phyloP scores from a whole-genome alignment of 192 early-diverging fungal genomes.

The Linnemannia schmuckeri region DNA sequence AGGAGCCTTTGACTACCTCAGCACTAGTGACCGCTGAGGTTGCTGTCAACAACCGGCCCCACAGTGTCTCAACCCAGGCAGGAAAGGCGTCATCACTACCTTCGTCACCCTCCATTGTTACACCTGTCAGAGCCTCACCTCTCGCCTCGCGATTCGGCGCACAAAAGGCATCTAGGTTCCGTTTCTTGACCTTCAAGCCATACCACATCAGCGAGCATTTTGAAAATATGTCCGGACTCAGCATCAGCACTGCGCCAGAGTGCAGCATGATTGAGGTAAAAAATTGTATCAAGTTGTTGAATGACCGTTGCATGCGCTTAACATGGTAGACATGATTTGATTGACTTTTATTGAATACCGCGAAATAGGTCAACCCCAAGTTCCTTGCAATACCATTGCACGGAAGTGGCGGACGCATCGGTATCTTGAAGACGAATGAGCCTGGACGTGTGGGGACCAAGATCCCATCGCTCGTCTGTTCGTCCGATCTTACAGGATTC shows the following conservation, averaged over 20 bases:
- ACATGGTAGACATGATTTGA: neutral
- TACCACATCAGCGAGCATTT: constrained; percentile 76
- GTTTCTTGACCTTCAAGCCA: constrained; percentile 69
- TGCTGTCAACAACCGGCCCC: neutral
- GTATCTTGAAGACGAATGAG: constrained; percentile 71
- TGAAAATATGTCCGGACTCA: constrained; percentile 71
- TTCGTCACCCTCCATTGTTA: constrained; percentile 21
- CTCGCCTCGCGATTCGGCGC: constrained; percentile 60
- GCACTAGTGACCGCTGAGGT: neutral
- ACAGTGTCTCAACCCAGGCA: neutral
- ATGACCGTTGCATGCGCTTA: too few relatives aligned
- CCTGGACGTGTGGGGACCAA: constrained; percentile 76
- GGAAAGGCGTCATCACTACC: constrained; percentile 14
- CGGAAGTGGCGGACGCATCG: constrained; percentile 87
- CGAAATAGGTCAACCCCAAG: constrained; percentile 62
- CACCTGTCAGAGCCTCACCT: constrained; percentile 56
- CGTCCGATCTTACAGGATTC: constrained; percentile 75
- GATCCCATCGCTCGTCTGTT: constrained; percentile 70
- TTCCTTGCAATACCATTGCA: constrained; percentile 79
- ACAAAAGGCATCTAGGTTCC: constrained; percentile 61
- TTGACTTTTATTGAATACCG: constrained; percentile 35
- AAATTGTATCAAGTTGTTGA: neutral
- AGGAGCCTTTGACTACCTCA: neutral
- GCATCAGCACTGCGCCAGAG: constrained; percentile 66
- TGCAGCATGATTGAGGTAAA: constrained; percentile 71